A percentile compares a stretch with the other conserved stretches of the same genome.
phyloP scores from a whole-genome alignment of 352 stramenopile genomes.

The Phytophthora melonis region DNA sequence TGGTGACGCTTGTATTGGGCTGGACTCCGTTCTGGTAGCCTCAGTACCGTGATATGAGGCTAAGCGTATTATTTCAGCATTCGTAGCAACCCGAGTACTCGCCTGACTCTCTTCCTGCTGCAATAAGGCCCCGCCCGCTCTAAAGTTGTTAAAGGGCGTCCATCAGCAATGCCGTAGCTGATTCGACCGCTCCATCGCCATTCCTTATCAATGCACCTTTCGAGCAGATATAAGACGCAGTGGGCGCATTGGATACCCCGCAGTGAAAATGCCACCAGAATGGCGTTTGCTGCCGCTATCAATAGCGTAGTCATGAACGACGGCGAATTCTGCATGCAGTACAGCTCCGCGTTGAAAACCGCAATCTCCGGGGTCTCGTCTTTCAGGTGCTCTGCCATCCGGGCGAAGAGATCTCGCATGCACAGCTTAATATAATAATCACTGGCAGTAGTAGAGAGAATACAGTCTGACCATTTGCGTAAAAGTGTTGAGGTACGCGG shows the following conservation, averaged over 20 bases:
- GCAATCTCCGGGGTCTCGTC: slow-evolving; percentile 1
- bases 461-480: neutral
- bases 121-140: neutral
- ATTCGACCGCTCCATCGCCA: neutral
- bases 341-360: slow-evolving; percentile 14
- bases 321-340: slow-evolving; percentile 18
- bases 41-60: neutral
- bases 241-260: neutral
- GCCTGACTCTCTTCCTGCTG: neutral
- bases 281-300: neutral
- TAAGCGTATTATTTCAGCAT: neutral
- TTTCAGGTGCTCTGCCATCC: neutral
- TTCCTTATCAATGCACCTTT: slow-evolving; percentile 1
- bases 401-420: slow-evolving; percentile 1
- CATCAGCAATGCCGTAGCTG: neutral
- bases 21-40: neutral
- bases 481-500: neutral
- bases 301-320: slow-evolving; percentile 7
- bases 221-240: neutral
- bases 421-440: slow-evolving; percentile 1
- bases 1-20: neutral
- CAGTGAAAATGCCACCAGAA: neutral
- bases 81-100: too few species aligned
- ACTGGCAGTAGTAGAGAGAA: slow-evolving; percentile 2
- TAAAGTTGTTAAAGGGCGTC: neutral